phyloP scores from a whole-genome alignment of 108 stramenopile species.

The Phaeodactylum tricornutum region DNA sequence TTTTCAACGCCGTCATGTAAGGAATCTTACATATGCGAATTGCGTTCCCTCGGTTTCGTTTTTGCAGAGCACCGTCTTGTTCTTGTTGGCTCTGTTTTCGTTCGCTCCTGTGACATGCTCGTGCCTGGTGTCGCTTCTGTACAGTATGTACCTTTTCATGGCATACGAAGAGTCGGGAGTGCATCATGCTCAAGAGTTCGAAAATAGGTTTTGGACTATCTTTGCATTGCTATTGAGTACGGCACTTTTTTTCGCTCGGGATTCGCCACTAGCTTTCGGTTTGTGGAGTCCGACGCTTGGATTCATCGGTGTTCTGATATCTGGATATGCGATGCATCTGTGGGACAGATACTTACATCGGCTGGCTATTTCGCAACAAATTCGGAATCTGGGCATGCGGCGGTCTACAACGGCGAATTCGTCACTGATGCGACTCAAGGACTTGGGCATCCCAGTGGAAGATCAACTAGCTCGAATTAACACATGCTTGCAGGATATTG shows the following conservation, averaged over 20 bases:
- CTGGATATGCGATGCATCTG: constrained; percentile 73
- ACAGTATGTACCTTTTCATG: constrained; percentile 73
- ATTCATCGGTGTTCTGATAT: constrained; percentile 46
- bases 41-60: too few relatives aligned
- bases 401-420: constrained; percentile 32
- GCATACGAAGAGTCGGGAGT: constrained; percentile 70
- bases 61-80: constrained; percentile 35
- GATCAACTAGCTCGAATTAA: constrained; percentile 58
- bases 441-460: constrained; percentile 50
- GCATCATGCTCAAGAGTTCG: constrained; percentile 86
- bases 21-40: too few relatives aligned
- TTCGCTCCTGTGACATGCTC: constrained; percentile 71
- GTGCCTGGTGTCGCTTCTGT: constrained; percentile 57
- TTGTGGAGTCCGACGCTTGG: constrained; percentile 49
- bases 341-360: constrained; percentile 84
- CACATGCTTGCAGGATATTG: constrained; percentile 69
- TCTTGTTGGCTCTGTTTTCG: constrained; percentile 69
- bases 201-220: constrained; percentile 92
- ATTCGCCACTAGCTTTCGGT: constrained; percentile 75
- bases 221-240: constrained; percentile 68
- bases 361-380: constrained; percentile 40
- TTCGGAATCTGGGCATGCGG: constrained; percentile 25
- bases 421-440: constrained; percentile 36
- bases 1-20: too few relatives aligned
- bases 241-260: constrained; percentile 72